Base-by-base conservation (phyloP, 2,329 filamentous ascomycete species). In the Byssochlamys sp. region DNA sequence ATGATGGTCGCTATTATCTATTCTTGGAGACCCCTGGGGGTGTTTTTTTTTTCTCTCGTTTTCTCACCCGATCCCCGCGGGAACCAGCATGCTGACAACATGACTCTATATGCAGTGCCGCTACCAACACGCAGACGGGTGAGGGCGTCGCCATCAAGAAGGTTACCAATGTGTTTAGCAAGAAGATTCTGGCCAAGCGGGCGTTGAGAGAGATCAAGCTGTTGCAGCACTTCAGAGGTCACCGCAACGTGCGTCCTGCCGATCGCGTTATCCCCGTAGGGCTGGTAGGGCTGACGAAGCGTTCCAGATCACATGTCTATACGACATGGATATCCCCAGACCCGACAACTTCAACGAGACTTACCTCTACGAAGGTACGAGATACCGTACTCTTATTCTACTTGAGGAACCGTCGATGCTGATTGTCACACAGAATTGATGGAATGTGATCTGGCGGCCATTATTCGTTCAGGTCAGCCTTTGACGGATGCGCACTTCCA, bases 141-240 rank as follows among this genome's bases (percentile, higher is more conserved):
- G 94, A 99, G 73, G 91, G 92, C 48, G 91, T 99, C 62, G 94
- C 94, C 68, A 94, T 99, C 81, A 99, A 99, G 79, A 99, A 99
- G 78, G 90, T 99, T 73, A 99, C 94, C 80, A 99, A 99, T 88
- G 92, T 99, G 68, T 99, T 99, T 78, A 96, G 91, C 83, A 99
- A 99, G 80, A 97, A 97, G 85, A 99, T 99, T 67, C 83, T 99
- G 65, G 94, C 94, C 68, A 99, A 99, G 85, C 89, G 94, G 71
- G 94, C 94, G 54, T 77, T 99, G 80, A 86, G 94, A 75, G 94
- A 99, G 79, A 97, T 99, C 78, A 99, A 97, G 84, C 84, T 99
- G 66, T 82, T 99, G 63, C 92, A 97, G 79, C 94, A 99, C 77
- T 99, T 99, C 79, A 84, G 94, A 68, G 89, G 89, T 55, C 89